phyloP scores from a whole-genome alignment of 2,329 filamentous ascomycete genomes.

The Colletotrichum incanum region DNA sequence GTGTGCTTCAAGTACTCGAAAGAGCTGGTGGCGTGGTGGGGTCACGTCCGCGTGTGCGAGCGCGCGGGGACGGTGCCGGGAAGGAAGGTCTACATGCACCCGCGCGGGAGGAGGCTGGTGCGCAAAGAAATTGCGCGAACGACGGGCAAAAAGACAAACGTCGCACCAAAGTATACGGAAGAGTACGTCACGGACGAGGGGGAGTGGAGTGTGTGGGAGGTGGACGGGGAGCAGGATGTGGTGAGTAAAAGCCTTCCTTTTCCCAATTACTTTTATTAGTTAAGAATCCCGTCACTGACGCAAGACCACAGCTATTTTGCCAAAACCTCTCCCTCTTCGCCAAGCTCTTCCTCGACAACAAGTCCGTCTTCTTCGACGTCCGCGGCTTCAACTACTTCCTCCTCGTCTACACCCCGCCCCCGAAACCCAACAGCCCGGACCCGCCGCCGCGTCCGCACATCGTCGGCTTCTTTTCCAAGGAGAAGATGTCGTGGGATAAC shows the following conservation, averaged over 20 bases:
- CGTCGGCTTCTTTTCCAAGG: conserved; percentile 98
- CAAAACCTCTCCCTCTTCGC: conserved; percentile 97
- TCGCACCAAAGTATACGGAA: conserved; percentile 57
- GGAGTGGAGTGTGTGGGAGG: conserved; percentile 90
- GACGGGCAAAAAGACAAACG: conserved; percentile 55
- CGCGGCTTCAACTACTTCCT: conserved; percentile 95
- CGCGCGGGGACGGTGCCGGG: conserved; percentile 71
- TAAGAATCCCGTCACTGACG: conserved; percentile 38
- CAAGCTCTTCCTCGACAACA: conserved; percentile 98
- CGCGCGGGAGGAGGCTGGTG: conserved; percentile 61
- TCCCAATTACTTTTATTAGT: not conserved
- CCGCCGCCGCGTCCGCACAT: conserved; percentile 67
- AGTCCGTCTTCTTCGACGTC: conserved; percentile 98
- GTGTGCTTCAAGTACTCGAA: conserved; percentile 94
- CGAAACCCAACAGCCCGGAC: conserved; percentile 36
- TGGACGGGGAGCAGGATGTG: conserved; percentile 89
- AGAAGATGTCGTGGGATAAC: conserved; percentile 98
- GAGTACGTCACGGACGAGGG: conserved; percentile 71
- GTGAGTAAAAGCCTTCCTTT: conserved; percentile 59
- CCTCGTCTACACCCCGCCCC: conserved; percentile 80
- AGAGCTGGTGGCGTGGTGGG: conserved; percentile 71
- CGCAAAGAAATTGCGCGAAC: conserved; percentile 52
- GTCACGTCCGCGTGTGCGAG: conserved; percentile 73
- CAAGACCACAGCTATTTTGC: conserved; percentile 77
- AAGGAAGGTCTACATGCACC: conserved; percentile 80